Conservation (phyloP, 2,329 filamentous ascomycete species). For the Madurella fahalii region DNA sequence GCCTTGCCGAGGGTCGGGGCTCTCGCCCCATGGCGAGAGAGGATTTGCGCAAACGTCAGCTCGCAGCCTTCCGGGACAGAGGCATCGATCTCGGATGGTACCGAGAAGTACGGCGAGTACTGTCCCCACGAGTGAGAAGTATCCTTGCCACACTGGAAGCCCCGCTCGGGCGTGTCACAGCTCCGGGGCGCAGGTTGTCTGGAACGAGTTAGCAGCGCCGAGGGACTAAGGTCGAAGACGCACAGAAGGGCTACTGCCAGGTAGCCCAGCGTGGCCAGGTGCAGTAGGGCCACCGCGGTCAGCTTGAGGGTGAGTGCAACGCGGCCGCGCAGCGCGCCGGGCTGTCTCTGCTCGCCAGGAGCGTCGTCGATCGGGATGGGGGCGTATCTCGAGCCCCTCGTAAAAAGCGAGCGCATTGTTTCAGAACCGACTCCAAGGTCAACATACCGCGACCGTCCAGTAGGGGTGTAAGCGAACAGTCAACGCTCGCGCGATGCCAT, state of each 20-base stretch:
- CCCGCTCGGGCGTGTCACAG: constrained; percentile 52
- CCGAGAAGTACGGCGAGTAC: constrained; percentile 79
- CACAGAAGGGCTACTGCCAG: constrained; percentile 25
- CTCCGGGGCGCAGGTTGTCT: constrained; percentile 25
- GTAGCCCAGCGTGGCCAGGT: constrained; percentile 1
- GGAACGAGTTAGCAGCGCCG: neutral
- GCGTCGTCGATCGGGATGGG: neutral
- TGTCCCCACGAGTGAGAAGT: constrained; percentile 76
- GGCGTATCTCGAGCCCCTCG: constrained; percentile 4
- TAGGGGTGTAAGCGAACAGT: too few species aligned
- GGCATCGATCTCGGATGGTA: constrained; percentile 60
- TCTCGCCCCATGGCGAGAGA: constrained; percentile 81
- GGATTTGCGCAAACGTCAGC: constrained; percentile 73
- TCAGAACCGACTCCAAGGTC: neutral
- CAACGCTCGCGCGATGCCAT: too few species aligned
- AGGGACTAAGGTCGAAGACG: constrained; percentile 4
- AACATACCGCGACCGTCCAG: neutral
- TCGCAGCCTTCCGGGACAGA: constrained; percentile 63
- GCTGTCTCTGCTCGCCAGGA: neutral
- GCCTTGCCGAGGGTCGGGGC: constrained; percentile 72
- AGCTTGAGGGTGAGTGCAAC: constrained; percentile 4
- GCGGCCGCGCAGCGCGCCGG: neutral
- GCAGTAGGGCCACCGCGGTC: constrained; percentile 3
- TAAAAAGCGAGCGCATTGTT: constrained; percentile 2
- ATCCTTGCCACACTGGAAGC: constrained; percentile 59